Base-by-base conservation (phyloP, 768 basidiomycete species). In the Grammothele lineata region DNA sequence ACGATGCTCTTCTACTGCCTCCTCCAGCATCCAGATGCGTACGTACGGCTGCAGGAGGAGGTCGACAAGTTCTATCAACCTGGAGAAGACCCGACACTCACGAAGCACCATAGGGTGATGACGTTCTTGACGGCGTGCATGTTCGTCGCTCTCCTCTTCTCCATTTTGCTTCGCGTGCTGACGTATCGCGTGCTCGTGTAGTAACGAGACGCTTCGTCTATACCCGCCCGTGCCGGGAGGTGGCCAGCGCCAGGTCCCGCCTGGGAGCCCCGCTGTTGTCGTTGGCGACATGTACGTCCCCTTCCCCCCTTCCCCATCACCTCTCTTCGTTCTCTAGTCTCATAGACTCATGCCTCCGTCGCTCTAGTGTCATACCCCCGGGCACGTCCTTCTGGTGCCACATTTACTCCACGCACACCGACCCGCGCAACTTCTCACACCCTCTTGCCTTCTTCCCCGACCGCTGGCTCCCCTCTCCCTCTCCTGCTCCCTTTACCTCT, bases 181-280 rank as follows among this genome's bases (percentile, higher is more conserved):
- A n/a, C n/a, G n/a, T 40, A 11, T 12, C 22, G 9, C 3, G 4
- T 9, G 25, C 17, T 45, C 5, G 1, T 22, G 19, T 34, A 76
- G 74, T 51, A 72, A 74, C 26, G 75, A 76, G 59, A 59, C 66
- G 5, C 54, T 76, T n/a, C 67, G 74, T 22, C 61, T 77, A 30
- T 58, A 65, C 1, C 74, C 76, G 23, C 65, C 74, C 1, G 60
- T 70, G 4, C 61, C 64, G 2, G 72, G 67, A 14, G 45, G 59
- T 33, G 61, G 69, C 4, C 68, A 72, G 35, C 65, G 74, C 24
- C 39, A 24, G 14, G 39, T 40, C 2, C 39, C 39, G 11, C 22
- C 12, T 15, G 39, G 25, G 14, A 8, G 21, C 3, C 9, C 39
- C 21, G 21, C 14, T 5, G 3, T 40, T 5, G 39, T 40, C 21